These are phyloP conservation scores for Periconia sp. DNA, from an alignment of 2,329 filamentous ascomycete species.

Conservation along the genomic window DNA sequence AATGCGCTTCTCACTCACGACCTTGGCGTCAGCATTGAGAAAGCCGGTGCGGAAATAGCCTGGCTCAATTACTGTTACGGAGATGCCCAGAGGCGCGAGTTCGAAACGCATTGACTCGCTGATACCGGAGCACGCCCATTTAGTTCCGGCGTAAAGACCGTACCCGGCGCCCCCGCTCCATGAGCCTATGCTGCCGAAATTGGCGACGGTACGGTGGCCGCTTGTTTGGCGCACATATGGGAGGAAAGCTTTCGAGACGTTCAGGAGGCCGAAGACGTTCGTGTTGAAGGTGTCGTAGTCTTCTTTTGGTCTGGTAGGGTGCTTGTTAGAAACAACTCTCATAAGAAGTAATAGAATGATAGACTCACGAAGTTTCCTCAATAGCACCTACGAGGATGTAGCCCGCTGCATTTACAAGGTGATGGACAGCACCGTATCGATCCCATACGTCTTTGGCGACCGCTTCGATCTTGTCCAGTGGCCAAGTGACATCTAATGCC, in stretches of 20 bases:
- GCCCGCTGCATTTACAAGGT: constrained; percentile 53
- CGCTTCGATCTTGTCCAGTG: constrained; percentile 36
- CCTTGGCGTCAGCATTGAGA: constrained; percentile 30
- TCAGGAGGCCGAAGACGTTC: constrained; percentile 58
- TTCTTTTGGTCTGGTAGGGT: constrained; percentile 38
- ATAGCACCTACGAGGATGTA: constrained; percentile 49
- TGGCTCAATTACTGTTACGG: constrained; percentile 51
- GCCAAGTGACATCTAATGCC: constrained; percentile 46
- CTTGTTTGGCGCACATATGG: constrained; percentile 49
- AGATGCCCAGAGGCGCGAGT: constrained; percentile 48
- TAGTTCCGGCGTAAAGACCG: constrained; percentile 51
- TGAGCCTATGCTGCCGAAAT: constrained; percentile 51
- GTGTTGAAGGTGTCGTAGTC: constrained; percentile 50
- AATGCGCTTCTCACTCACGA: constrained; percentile 18
- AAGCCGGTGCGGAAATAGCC: constrained; percentile 56
- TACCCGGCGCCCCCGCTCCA: constrained; percentile 43
- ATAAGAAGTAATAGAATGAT: background rate
- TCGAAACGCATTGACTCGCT: constrained; percentile 49
- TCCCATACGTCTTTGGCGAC: constrained; percentile 42
- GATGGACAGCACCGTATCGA: constrained; percentile 47
- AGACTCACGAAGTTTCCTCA: constrained; percentile 47
- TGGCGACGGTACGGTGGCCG: constrained; percentile 48
- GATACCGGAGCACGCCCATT: constrained; percentile 48
- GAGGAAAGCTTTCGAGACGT: constrained; percentile 52
- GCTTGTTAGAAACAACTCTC: background rate